These are phyloP conservation scores for Dryas octopetala DNA, from an alignment of 306 rosid genomes.

Conservation along the genomic window DNA sequence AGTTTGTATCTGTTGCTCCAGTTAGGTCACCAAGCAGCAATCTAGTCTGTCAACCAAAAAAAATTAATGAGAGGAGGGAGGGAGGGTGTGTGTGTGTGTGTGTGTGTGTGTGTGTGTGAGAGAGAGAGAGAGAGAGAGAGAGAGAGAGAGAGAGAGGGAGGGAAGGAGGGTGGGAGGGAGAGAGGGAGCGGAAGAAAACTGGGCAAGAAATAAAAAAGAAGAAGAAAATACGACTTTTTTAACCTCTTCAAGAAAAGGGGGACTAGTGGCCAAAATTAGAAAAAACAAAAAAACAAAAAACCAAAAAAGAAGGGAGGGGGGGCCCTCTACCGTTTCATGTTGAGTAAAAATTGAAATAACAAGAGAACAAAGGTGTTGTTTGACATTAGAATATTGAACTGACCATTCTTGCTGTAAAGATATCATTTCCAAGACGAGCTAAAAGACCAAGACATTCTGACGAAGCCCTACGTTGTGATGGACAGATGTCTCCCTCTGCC, in stretches of 20 bases:
- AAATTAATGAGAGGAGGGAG: slow-evolving; percentile 25
- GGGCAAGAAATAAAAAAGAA: neutral
- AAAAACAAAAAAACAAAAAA: too few relatives aligned
- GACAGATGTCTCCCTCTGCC: slow-evolving; percentile 88
- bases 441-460: slow-evolving; percentile 89
- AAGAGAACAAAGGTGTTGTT: slow-evolving; percentile 15
- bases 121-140: neutral
- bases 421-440: slow-evolving; percentile 93
- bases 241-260: neutral
- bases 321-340: slow-evolving; percentile 4
- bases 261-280: too few relatives aligned
- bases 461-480: slow-evolving; percentile 84
- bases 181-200: neutral
- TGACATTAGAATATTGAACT: slow-evolving; percentile 31
- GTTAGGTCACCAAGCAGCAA: slow-evolving; percentile 79
- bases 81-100: neutral
- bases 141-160: slow-evolving; percentile 14
- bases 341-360: slow-evolving; percentile 15
- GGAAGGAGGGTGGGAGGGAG: slow-evolving; percentile 8
- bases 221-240: neutral
- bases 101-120: neutral
- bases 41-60: slow-evolving; percentile 54
- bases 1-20: slow-evolving; percentile 65
- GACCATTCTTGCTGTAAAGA: slow-evolving; percentile 94
- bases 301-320: too few relatives aligned